Conservation (phyloP, 2,329 filamentous ascomycete species). For the Cytospora paraplurivora region DNA sequence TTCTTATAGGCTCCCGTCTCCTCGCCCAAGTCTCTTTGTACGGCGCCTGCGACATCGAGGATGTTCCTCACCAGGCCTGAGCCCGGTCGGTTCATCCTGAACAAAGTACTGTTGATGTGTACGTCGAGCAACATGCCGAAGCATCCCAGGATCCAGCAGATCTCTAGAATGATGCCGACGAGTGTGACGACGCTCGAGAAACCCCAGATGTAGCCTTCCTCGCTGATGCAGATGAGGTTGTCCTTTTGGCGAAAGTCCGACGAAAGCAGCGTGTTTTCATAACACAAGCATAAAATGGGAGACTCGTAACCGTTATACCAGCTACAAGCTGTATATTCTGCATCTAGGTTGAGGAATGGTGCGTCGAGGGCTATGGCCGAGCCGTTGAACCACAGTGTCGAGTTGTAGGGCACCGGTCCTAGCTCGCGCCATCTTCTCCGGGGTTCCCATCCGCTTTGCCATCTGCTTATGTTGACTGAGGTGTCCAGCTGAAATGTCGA, state of each 20-base stretch:
- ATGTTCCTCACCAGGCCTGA: slow-evolving; percentile 16
- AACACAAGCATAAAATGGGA: background rate
- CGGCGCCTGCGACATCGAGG: slow-evolving; percentile 13
- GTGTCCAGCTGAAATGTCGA: slow-evolving; percentile 11
- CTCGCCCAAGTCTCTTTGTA: slow-evolving; percentile 11
- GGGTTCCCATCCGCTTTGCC: background rate
- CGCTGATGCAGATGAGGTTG: slow-evolving; percentile 16
- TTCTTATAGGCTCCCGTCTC: slow-evolving; percentile 14
- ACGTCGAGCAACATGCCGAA: slow-evolving; percentile 21
- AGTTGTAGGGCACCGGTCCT: slow-evolving; percentile 14
- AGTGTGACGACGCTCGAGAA: slow-evolving; percentile 19
- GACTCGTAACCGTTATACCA: background rate
- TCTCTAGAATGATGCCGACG: slow-evolving; percentile 10
- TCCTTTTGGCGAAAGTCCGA: slow-evolving; percentile 6
- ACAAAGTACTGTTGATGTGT: slow-evolving; percentile 14
- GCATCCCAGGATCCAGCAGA: slow-evolving; percentile 20
- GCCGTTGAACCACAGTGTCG: slow-evolving; percentile 16
- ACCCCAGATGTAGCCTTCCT: slow-evolving; percentile 16
- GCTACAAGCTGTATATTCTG: background rate
- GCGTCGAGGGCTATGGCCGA: slow-evolving; percentile 16
- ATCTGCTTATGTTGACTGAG: background rate
- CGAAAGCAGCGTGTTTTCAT: slow-evolving; percentile 2
- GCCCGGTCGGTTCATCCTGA: slow-evolving; percentile 18
- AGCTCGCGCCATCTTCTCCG: background rate
- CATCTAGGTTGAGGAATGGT: slow-evolving; percentile 5